Conservation (phyloP, 225 moss, liverwort and hornwort genomes). For the Physcomitrium patens region DNA sequence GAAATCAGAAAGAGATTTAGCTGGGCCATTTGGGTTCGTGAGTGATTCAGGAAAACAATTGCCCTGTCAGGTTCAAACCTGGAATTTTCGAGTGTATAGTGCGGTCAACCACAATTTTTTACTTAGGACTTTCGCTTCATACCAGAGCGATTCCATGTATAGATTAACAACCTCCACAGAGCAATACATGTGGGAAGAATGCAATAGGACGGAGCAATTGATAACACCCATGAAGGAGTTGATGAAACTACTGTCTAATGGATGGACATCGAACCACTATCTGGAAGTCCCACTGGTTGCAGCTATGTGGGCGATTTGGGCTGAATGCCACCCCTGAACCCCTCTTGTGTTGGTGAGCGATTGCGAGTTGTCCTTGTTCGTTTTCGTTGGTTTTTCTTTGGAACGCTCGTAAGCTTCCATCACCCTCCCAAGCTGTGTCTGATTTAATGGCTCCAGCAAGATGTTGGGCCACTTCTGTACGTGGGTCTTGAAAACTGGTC, state of each 20-base stretch:
- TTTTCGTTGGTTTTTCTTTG: too few species aligned
- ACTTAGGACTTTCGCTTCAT: background rate
- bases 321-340: too few species aligned
- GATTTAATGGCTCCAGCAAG: background rate
- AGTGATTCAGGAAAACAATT: slow-evolving; percentile 7
- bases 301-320: too few species aligned
- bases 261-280: too few species aligned
- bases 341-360: too few species aligned
- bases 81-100: slow-evolving; percentile 37
- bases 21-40: slow-evolving; percentile 24
- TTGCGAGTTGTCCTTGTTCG: too few species aligned
- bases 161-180: slow-evolving; percentile 18
- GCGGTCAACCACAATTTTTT: slow-evolving; percentile 5
- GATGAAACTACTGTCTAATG: too few species aligned
- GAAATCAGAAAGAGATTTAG: background rate
- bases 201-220: slow-evolving; percentile 2
- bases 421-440: too few species aligned
- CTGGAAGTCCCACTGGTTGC: too few species aligned
- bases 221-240: background rate
- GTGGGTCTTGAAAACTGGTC: background rate
- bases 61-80: background rate
- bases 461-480: background rate
- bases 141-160: slow-evolving; percentile 23
- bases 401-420: too few species aligned
- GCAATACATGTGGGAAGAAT: slow-evolving; percentile 5